Evolutionary conservation across 345 rosid genomes (phyloP), one percentile per base, ranked within the genome.

Genomic region (Citrus trifoliata): DNA sequence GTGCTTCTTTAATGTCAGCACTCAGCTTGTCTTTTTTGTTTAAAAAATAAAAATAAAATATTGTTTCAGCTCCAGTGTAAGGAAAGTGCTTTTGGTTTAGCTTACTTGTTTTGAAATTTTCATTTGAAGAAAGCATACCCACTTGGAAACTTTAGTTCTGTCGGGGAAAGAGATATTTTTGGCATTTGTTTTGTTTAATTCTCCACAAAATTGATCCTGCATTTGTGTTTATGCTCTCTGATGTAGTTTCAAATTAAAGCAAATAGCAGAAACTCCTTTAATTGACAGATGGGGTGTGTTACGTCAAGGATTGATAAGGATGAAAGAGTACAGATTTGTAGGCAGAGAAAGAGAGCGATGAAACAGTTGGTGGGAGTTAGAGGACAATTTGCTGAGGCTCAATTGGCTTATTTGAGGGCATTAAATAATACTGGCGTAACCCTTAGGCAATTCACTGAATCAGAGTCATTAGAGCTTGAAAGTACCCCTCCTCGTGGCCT

Each of bases 401-500:
- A 91, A 10, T 69, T 90, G 82, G 87, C 85, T 76, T 93, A 95
- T 87, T 80, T 95, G 83, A 93, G 90, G 83, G 92, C 97, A 67
- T 74, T 95, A 78, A 93, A 90, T 87, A 92, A 93, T 82, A 91
- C 93, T 28, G 98, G 99, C 58, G 93, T 83, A 14, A 93, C 99
- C 55, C 98, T 95, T 71, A 83, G 92, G 86, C 98, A 95, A 69
- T 91, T 95, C 88, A 92, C 99, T 0, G 99, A 95, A 82, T 92
- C 98, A 9, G 97, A 93, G 76, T 72, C 89, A 1, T 84, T 95
- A 84, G 93, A 92, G 80, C 83, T 90, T 32, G 99, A 91, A 69
- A 83, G 80, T 83, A 81, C 85, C 75, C 83, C 83, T 48, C 83
- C 82, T 48, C 85, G 80, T 79, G 81, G 81, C 27, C 72, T 42